Percentiles rank a stretch among this genome's conserved stretches.
phyloP scores from a whole-genome alignment of 371 early-diverging fungal genomes.

The Mycotypha africana region DNA sequence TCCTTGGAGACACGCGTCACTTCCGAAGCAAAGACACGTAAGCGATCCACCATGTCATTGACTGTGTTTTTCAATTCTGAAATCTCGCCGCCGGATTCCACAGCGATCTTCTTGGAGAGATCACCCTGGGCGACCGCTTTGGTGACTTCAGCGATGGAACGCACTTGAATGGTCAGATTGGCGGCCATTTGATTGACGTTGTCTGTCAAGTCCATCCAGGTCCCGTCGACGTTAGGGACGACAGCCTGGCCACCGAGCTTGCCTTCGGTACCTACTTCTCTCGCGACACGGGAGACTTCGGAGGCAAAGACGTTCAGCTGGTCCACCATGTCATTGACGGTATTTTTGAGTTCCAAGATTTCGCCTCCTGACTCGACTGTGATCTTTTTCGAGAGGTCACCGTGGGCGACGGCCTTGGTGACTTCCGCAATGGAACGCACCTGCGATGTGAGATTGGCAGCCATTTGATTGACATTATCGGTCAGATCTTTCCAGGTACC shows the following conservation, averaged over 20 bases:
- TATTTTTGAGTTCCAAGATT: slow-evolving; percentile 57
- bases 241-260: slow-evolving; percentile 33
- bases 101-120: slow-evolving; percentile 27
- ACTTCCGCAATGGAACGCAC: slow-evolving; percentile 54
- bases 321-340: slow-evolving; percentile 60
- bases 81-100: slow-evolving; percentile 16
- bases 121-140: slow-evolving; percentile 30
- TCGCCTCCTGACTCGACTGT: slow-evolving; percentile 62
- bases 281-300: slow-evolving; percentile 41
- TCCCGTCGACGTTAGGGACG: slow-evolving; percentile 38
- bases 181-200: slow-evolving; percentile 24
- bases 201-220: slow-evolving; percentile 1
- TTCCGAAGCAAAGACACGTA: slow-evolving; percentile 30
- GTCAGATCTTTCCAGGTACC: slow-evolving; percentile 50
- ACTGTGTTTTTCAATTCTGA: slow-evolving; percentile 17
- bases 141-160: slow-evolving; percentile 25
- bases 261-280: slow-evolving; percentile 29
- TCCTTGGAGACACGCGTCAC: slow-evolving; percentile 46
- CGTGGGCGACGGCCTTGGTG: slow-evolving; percentile 49
- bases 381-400: slow-evolving; percentile 56
- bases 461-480: slow-evolving; percentile 45
- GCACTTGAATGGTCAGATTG: slow-evolving; percentile 23
- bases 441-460: slow-evolving; percentile 36
- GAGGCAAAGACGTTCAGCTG: slow-evolving; percentile 27
- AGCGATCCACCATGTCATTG: slow-evolving; percentile 27